phyloP scores from a whole-genome alignment of 768 basidiomycete genomes.

The Tulasnella sp. region DNA sequence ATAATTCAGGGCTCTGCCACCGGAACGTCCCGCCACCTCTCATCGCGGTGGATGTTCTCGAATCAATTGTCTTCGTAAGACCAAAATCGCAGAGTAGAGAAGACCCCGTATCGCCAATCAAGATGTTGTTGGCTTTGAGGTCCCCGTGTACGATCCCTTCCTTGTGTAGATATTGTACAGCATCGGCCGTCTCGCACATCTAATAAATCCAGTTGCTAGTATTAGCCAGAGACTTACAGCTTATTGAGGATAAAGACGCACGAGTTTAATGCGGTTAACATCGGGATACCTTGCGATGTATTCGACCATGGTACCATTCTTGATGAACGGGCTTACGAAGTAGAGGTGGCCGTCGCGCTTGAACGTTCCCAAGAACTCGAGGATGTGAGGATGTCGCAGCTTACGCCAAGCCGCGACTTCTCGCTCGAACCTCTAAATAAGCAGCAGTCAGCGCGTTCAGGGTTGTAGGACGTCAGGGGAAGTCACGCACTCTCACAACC shows the following conservation, averaged over 20 bases:
- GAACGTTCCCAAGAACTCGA: neutral
- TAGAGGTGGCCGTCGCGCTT: neutral
- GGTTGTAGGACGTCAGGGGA: neutral
- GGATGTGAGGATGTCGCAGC: neutral
- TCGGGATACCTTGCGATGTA: neutral
- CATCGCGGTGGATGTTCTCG: neutral
- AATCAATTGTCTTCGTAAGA: neutral
- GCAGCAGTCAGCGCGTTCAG: neutral
- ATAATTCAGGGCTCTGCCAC: neutral
- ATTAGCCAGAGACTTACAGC: neutral
- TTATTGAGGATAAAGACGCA: neutral
- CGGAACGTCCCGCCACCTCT: constrained; percentile 1
- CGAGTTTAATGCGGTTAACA: neutral
- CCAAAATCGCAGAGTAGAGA: neutral
- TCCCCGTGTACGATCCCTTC: neutral
- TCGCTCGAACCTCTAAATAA: neutral
- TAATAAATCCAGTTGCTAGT: neutral
- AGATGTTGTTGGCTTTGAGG: neutral
- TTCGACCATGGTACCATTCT: neutral
- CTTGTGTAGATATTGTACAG: neutral
- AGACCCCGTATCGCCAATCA: neutral
- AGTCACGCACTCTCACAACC: neutral
- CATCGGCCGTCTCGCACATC: neutral
- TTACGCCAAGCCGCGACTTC: neutral
- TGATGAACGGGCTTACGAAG: neutral